phyloP scores from a whole-genome alignment of 345 rosid species.

The Corchorus capsularis region DNA sequence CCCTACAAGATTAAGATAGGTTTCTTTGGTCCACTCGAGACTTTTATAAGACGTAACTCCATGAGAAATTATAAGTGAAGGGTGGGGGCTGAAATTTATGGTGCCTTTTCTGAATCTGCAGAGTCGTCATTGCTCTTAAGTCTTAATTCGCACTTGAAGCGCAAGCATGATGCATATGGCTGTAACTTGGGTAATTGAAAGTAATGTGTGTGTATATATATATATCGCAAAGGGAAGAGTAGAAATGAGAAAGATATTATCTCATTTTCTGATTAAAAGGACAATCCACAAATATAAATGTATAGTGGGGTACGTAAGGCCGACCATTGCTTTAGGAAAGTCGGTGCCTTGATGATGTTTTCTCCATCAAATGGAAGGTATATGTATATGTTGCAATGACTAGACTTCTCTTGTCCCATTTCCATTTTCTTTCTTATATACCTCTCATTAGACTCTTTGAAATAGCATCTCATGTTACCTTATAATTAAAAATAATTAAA shows the following conservation, averaged over 20 bases:
- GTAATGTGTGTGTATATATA: background rate
- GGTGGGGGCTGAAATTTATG: too few relatives aligned
- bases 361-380: slow-evolving; percentile 15
- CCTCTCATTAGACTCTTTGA: background rate
- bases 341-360: slow-evolving; percentile 35
- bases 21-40: background rate
- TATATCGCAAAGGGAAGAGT: background rate
- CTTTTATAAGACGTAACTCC: background rate
- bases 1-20: background rate
- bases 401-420: slow-evolving; percentile 35
- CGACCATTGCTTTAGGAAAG: slow-evolving; percentile 31
- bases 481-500: background rate
- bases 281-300: slow-evolving; percentile 15
- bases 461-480: background rate
- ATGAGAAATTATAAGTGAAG: background rate
- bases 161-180: background rate
- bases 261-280: background rate
- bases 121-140: background rate
- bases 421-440: background rate
- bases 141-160: background rate
- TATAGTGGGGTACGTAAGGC: slow-evolving; percentile 26
- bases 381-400: slow-evolving; percentile 33
- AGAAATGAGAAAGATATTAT: background rate
- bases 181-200: background rate
- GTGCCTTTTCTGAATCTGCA: too few relatives aligned